These are phyloP conservation scores for Meredithiella fracta DNA, from an alignment of 2,329 filamentous ascomycete genomes.

Conservation along the genomic window DNA sequence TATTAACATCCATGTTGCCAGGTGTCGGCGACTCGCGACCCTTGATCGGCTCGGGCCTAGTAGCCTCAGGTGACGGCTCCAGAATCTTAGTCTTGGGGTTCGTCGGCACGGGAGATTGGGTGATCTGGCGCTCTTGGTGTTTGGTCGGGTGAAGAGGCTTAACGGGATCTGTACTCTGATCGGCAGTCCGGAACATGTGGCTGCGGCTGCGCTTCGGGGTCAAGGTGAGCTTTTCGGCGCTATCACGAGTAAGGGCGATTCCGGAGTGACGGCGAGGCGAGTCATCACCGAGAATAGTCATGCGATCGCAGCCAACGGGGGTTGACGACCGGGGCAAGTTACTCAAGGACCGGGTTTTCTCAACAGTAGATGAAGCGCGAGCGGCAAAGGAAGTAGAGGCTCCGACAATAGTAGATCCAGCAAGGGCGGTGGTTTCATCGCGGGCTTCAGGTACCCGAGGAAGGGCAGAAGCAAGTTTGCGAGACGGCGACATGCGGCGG, in stretches of 20 bases:
- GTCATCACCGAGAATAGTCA: constrained; percentile 5
- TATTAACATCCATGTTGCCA: neutral
- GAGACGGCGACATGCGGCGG: neutral
- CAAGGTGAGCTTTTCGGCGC: neutral
- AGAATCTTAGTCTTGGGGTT: constrained; percentile 24
- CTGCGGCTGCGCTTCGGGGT: neutral
- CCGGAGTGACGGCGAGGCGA: constrained; percentile 1
- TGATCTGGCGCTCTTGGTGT: constrained; percentile 16
- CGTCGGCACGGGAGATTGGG: constrained; percentile 20
- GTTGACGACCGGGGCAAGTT: neutral
- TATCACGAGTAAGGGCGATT: neutral
- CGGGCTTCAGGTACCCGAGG: neutral
- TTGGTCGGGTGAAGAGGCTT: constrained; percentile 18
- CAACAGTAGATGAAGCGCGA: neutral
- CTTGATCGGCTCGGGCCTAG: constrained; percentile 32
- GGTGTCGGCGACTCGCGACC: constrained; percentile 12
- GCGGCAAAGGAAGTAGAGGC: neutral
- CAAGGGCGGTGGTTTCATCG: neutral
- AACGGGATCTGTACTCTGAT: constrained; percentile 9
- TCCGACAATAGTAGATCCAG: neutral
- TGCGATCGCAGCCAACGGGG: constrained; percentile 1
- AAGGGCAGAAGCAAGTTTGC: neutral
- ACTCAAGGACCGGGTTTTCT: neutral
- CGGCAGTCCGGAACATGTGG: constrained; percentile 7
- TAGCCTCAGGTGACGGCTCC: constrained; percentile 23